Base-by-base conservation (phyloP, 176 grass and related monocot genomes). In the Triticum urartu region DNA sequence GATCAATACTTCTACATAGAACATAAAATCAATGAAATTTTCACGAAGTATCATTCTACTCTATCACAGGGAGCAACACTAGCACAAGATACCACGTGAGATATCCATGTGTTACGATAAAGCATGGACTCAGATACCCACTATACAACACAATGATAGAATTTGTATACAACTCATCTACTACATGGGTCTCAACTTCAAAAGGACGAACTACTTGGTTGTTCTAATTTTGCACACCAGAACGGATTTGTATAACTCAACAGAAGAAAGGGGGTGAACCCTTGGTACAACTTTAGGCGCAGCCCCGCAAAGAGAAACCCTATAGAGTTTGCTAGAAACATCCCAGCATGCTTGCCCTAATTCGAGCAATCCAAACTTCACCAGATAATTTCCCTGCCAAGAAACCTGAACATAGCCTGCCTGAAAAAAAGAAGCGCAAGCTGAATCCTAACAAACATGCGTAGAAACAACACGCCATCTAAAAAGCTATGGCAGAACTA, bases 1-100 rank as follows among this genome's bases (percentile, higher is more conserved):
- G 25, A 84, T 86, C 47, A 28, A 26, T 47, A 20, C 7, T 48
- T 62, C 20, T 83, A 34, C 9, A 32, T 72, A 36, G 81, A 86
- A 32, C 42, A 6, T 60, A 35, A 47, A 59, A 42, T 7, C 15
- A 38, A 30, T 14, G 20, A 61, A 83, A 81, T 48, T 26, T 9
- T 25, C 18, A 78, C 5, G 26, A 17, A 32, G 12, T 65, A 45
- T 11, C 5, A 68, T 81, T 85, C 7, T 58, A 20, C 77, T 60
- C 24, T 60, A 76, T 26, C 70, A 42, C 38, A 42, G 39, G 20
- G 30, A 64, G 35, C 62, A 60, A 43, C 36, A 82, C 79, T 68
- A 75, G 42, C 14, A 50, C 47, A 50, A 50, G 47, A 39, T 7
- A 65, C 58, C 25, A 72, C 6, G 32, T 15, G 15, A 69, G 61